Percentiles rank a stretch among this genome's conserved stretches.
Evolutionary conservation across 2,329 filamentous ascomycete species (phyloP).

Genomic region (Grosmannia serpens): DNA sequence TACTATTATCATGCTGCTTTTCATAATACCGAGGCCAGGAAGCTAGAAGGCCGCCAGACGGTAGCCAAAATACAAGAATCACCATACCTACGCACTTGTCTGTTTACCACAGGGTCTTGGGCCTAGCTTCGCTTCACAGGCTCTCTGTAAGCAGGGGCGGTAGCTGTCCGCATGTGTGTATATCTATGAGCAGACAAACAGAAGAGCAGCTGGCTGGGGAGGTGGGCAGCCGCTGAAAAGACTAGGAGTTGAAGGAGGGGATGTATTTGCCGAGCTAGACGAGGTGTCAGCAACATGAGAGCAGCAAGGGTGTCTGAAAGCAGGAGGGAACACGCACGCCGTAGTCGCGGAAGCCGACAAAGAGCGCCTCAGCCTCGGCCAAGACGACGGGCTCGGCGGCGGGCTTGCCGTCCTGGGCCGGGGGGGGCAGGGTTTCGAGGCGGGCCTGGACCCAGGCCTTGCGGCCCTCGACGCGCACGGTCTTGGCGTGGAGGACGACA

Average conservation of each 20-base stretch:
- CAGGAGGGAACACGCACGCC: conserved; percentile 39
- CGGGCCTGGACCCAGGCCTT: conserved; percentile 90
- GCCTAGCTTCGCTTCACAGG: too few species aligned
- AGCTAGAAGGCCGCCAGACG: background rate
- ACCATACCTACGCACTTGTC: background rate
- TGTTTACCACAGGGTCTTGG: too few species aligned
- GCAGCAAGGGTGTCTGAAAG: background rate
- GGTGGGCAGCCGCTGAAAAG: background rate
- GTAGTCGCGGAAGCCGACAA: conserved; percentile 35
- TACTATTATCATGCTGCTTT: background rate
- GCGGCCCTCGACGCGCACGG: conserved; percentile 75
- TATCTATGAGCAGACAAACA: too few species aligned
- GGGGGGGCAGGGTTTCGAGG: conserved; percentile 63
- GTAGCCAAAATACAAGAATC: background rate
- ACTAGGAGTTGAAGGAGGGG: background rate
- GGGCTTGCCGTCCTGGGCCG: conserved; percentile 24
- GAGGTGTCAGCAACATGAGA: background rate
- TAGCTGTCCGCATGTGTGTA: too few species aligned
- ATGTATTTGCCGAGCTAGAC: background rate
- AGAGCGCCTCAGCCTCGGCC: conserved; percentile 75
- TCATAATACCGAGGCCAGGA: background rate
- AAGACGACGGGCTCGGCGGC: conserved; percentile 54
- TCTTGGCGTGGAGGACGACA: conserved; percentile 67
- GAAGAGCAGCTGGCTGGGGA: too few species aligned
- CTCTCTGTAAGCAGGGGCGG: too few species aligned